Conservation (phyloP, 2,329 filamentous ascomycete genomes). For the Fusarium chlamydosporum region DNA sequence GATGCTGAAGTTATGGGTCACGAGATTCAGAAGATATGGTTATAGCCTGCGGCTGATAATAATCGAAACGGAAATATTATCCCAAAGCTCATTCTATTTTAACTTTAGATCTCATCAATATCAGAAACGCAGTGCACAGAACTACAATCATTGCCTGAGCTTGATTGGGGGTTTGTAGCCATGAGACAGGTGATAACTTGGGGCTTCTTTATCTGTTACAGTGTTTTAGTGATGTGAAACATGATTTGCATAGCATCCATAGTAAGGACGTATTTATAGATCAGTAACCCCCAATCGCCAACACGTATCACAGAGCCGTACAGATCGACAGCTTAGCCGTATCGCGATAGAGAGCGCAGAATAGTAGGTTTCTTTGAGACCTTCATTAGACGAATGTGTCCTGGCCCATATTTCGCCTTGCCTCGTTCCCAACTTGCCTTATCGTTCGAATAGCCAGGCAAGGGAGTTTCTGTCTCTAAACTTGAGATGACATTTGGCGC, state of each 20-base stretch:
- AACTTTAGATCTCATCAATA: not conserved
- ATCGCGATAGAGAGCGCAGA: not conserved
- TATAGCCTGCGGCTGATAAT: not conserved
- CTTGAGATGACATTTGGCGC: not conserved
- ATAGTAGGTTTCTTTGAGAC: not conserved
- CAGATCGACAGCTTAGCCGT: not conserved
- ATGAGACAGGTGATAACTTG: not conserved
- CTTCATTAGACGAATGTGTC: not conserved
- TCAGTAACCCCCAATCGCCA: not conserved
- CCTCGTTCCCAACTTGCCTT: not conserved
- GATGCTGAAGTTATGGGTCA: not conserved
- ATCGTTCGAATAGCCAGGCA: not conserved
- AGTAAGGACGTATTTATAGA: not conserved
- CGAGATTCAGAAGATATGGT: not conserved
- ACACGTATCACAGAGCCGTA: not conserved
- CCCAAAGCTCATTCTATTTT: not conserved
- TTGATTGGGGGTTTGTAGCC: not conserved
- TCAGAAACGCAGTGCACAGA: not conserved
- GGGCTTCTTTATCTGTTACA: not conserved
- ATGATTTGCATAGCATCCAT: not conserved
- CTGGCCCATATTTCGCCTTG: not conserved
- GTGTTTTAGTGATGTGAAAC: constrained; percentile 13
- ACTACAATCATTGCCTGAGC: not conserved
- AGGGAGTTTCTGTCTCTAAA: no score
- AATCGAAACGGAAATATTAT: not conserved